These are phyloP conservation scores for Lanmaoa rubissima DNA, from an alignment of 768 basidiomycete genomes.

Conservation along the genomic window DNA sequence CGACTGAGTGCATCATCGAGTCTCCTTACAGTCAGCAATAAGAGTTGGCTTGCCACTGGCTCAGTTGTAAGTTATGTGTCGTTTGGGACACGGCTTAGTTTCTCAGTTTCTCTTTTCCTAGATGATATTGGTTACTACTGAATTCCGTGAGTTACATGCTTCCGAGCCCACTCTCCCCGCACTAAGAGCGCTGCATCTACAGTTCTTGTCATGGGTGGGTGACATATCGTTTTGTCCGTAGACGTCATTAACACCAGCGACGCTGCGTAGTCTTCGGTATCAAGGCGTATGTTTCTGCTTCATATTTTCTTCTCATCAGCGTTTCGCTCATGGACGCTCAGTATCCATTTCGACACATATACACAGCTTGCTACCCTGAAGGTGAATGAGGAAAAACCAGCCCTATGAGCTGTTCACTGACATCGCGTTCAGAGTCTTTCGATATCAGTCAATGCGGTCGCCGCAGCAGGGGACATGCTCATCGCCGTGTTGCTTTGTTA, in stretches of 20 bases:
- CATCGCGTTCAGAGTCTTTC: slow-evolving; percentile 34
- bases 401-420: neutral
- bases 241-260: slow-evolving; percentile 2
- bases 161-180: neutral
- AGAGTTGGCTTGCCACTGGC: slow-evolving; percentile 36
- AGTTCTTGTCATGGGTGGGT: slow-evolving; percentile 27
- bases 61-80: slow-evolving; percentile 24
- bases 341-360: slow-evolving; percentile 41
- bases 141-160: slow-evolving; percentile 34
- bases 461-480: slow-evolving; percentile 46
- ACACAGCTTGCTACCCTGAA: slow-evolving; percentile 43
- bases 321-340: slow-evolving; percentile 25
- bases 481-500: slow-evolving; percentile 49
- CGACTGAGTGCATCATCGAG: neutral
- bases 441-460: slow-evolving; percentile 49
- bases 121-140: slow-evolving; percentile 35
- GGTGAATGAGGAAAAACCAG: slow-evolving; percentile 20
- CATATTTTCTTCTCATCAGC: neutral
- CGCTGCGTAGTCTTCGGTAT: slow-evolving; percentile 32
- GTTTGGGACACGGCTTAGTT: neutral
- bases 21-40: slow-evolving; percentile 46
- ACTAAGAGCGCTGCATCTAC: slow-evolving; percentile 5
- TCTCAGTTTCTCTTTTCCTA: neutral
- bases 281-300: slow-evolving; percentile 33
- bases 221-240: neutral